Evolutionary conservation across 2,329 filamentous ascomycete genomes (phyloP).

Genomic region (Calonectria honghensis): DNA sequence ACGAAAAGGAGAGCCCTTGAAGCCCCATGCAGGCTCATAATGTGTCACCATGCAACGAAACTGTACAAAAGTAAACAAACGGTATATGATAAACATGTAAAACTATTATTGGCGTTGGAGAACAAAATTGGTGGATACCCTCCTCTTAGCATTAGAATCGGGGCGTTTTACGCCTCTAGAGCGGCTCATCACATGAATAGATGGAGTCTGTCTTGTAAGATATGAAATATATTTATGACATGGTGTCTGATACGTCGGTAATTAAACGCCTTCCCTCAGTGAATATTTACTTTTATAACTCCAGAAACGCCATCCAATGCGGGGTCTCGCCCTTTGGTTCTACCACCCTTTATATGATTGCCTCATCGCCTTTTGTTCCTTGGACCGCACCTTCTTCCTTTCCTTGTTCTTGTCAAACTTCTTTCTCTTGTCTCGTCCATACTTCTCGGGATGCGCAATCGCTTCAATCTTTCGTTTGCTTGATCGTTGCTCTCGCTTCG

Average conservation of each 20-base stretch:
- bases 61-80: conserved; percentile 7
- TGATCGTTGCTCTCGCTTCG: conserved; percentile 82
- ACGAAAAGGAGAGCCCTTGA: conserved; percentile 47
- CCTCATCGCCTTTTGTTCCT: conserved; percentile 82
- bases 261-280: conserved; percentile 46
- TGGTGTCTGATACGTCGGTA: conserved; percentile 39
- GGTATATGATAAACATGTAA: conserved; percentile 47
- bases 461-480: conserved; percentile 93
- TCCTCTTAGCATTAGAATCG: conserved; percentile 41
- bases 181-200: conserved; percentile 5
- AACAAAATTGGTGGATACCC: conserved; percentile 40
- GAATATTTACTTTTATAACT: conserved; percentile 45
- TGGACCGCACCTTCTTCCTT: conserved; percentile 85
- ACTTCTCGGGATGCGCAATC: conserved; percentile 86
- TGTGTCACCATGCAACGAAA: not conserved
- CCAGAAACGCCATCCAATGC: conserved; percentile 56
- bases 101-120: conserved; percentile 49
- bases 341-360: conserved; percentile 78
- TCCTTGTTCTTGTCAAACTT: conserved; percentile 90
- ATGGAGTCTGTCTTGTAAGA: conserved; percentile 25
- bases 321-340: conserved; percentile 35
- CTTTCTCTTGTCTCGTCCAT: conserved; percentile 86
- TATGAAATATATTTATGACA: conserved; percentile 38
- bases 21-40: conserved; percentile 39
- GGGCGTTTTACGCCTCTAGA: not conserved